A percentile compares a stretch with the other conserved stretches of the same genome.
Conservation (phyloP, 352 stramenopile genomes). For the Thalassiosira hispida region DNA sequence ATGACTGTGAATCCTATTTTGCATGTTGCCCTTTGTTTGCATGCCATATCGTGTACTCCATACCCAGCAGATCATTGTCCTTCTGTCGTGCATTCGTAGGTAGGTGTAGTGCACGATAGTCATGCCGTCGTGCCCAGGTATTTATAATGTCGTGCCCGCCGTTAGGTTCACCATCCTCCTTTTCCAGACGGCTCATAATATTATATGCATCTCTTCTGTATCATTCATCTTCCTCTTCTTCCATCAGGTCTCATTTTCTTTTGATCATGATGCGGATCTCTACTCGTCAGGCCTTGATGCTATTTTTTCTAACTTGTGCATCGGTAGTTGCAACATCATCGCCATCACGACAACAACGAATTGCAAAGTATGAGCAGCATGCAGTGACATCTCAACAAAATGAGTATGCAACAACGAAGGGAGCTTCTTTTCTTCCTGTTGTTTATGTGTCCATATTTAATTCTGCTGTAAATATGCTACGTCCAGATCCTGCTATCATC, state of each 20-base stretch:
- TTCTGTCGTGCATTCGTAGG: neutral
- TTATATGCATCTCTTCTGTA: no score
- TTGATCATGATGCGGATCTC: neutral
- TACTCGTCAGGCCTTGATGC: neutral
- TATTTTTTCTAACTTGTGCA: neutral
- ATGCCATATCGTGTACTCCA: neutral
- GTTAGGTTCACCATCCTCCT: no score
- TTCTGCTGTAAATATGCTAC: constrained; percentile 37
- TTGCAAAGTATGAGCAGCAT: neutral
- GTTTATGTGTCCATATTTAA: constrained; percentile 37
- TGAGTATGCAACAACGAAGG: neutral
- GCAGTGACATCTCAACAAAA: neutral
- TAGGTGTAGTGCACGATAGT: no score
- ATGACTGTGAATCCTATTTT: constrained; percentile 32
- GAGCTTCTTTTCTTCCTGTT: constrained; percentile 24
- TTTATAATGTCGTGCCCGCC: no score
- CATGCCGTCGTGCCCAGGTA: no score
- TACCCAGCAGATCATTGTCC: no score
- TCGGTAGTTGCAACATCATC: constrained; percentile 3
- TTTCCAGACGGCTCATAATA: no score
- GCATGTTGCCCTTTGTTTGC: neutral
- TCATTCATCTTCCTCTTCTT: no score
- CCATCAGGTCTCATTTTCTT: no score
- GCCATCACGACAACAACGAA: neutral
- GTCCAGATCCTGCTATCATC: constrained; percentile 34